These are phyloP conservation scores for Grigorovia yakushimaensis DNA, from an alignment of 805 yeast species.

Conservation along the genomic window DNA sequence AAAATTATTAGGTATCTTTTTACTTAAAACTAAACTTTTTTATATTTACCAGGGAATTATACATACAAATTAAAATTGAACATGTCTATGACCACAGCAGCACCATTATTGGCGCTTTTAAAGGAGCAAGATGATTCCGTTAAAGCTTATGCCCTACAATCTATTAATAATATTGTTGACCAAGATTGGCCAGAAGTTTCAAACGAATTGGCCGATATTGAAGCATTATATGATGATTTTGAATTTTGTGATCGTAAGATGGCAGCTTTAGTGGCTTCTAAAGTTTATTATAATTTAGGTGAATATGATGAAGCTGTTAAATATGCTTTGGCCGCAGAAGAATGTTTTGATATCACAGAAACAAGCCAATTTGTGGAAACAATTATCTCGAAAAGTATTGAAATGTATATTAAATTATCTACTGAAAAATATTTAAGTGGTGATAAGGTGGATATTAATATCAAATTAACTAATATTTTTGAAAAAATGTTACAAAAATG, in stretches of 20 bases:
- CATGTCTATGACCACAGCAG: slow-evolving; percentile 65
- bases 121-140: slow-evolving; percentile 70
- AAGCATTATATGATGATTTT: slow-evolving; percentile 81
- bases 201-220: slow-evolving; percentile 77
- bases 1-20: too few species aligned
- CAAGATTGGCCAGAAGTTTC: slow-evolving; percentile 97
- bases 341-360: slow-evolving; percentile 60
- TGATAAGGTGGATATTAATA: slow-evolving; percentile 36
- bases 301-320: slow-evolving; percentile 86
- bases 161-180: slow-evolving; percentile 75
- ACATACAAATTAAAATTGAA: neutral
- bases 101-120: slow-evolving; percentile 83
- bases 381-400: slow-evolving; percentile 86
- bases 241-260: slow-evolving; percentile 64
- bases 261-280: slow-evolving; percentile 89
- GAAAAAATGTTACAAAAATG: slow-evolving; percentile 84
- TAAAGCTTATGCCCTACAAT: slow-evolving; percentile 74
- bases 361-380: slow-evolving; percentile 85
- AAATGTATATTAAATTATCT: slow-evolving; percentile 61
- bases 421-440: slow-evolving; percentile 32
- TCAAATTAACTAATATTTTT: slow-evolving; percentile 58
- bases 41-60: too few species aligned
- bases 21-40: too few species aligned
- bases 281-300: slow-evolving; percentile 84
- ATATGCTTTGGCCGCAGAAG: slow-evolving; percentile 78